Evolutionary conservation across 1,139 yeast species (phyloP), one percentile per base, ranked within the genome.

Genomic region (Candida smagusa): DNA sequence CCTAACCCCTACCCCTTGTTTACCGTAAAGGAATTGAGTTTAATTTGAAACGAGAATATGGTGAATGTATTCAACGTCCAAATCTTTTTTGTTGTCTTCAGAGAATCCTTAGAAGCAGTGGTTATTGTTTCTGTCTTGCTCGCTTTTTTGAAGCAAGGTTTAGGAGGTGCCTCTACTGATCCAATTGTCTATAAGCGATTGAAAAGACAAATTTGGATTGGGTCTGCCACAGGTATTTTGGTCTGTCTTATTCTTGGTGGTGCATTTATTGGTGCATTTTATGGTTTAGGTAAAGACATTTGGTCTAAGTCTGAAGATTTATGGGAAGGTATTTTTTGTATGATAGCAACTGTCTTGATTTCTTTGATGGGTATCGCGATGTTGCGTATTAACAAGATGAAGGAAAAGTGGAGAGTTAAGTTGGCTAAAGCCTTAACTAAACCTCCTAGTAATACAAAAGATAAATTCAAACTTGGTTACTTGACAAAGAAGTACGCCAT

Each of bases 351-450:
- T 0, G 69, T 85, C 19, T 77, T 90, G 58, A 90, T 90, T 45
- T 80, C 96, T 3, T 53, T 81, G 34, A 89, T 90, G 97, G 97
- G 97, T 37, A 67, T 90, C 50, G 94, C 95, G 54, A 85, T 90
- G 84, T 74, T 90, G 53, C 77, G 96, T 58, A 75, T 90, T 57
- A 88, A 90, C 61, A 90, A 89, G 67, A 76, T 90, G 81, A 82
- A 86, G 61, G 92, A 81, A 52, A 90, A 89, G 64, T 90, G 96
- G 88, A 81, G 96, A 68, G 73, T 87, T 48, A 90, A 90, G 66
- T 74, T 90, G 53, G 95, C 96, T 12, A 77, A 75, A 46, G 85
- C 94, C 29, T 72, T 84, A 43, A 61, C 79, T 37, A 72, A 74
- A 45, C 58, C 61, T 32, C 68, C 74, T 28, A 53, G 53, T 23